Evolutionary conservation across 805 yeast species (phyloP), one percentile per base, ranked within the genome.

Genomic region (Teunomyces funiuensis): DNA sequence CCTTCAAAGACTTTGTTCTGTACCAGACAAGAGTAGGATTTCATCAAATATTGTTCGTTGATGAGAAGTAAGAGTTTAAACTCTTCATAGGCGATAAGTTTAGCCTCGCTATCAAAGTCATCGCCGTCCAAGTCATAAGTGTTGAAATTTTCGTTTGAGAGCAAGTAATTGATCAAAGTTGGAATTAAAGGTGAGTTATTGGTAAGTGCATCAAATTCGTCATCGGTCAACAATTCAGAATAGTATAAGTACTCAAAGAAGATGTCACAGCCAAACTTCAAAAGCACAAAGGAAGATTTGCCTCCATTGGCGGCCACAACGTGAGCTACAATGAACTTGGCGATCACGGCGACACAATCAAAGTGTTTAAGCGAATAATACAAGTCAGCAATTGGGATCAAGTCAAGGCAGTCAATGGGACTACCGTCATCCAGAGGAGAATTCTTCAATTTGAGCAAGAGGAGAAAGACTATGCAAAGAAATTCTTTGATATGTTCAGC

Each of bases 31-130:
- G 61, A 43, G 59, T 72, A 53, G 50, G 73, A 60, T 50, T 69
- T 46, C 78, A 88, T 83, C 83, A 90, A 79, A 61, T 80, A 90
- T 61, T 90, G 97, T 58, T 90, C 97, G 61, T 90, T 90, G 18
- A 90, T 66, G 1, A 88, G 82, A 28, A 90, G 66, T 9, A 90
- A 60, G 11, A 87, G 65, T 53, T 81, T 82, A 66, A 89, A 82
- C 46, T 83, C 81, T 28, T 86, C 77, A 46, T 79, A 80, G 8
- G 74, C 71, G 10, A 65, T 57, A n/a, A 66, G 50, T 54, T 81
- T 83, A 47, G 71, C 73, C 36, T 80, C 74, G 55, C 83, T 83
- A 33, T 74, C 78, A 7, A 19, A 60, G 51, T 63, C 66, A 30
- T 65, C 71, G n/a, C 55, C 61, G 27, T 54, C 55, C 19, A 61